Conservation (phyloP, 2,329 filamentous ascomycete genomes). For the Didymellaceae sp. region DNA sequence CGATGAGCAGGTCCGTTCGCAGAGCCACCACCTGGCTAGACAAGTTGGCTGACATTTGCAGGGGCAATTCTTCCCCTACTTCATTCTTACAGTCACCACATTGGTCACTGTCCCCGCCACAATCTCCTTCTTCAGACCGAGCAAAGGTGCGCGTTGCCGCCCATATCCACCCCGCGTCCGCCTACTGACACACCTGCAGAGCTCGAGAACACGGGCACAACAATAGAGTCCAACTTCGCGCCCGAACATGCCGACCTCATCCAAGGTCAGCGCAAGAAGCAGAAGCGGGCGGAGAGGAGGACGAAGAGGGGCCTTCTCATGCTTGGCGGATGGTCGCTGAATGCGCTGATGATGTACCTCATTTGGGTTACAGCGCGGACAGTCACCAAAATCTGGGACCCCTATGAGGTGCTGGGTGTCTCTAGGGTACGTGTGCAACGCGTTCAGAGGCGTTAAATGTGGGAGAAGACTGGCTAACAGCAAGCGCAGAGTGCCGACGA, state of each 20-base stretch:
- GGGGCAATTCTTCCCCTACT: conserved; percentile 99
- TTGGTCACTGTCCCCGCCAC: conserved; percentile 90
- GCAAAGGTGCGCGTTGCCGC: conserved; percentile 61
- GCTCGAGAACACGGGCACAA: conserved; percentile 78
- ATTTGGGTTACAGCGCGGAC: conserved; percentile 79
- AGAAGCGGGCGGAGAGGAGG: conserved; percentile 88
- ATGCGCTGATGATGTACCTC: conserved; percentile 90
- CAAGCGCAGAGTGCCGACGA: conserved; percentile 74
- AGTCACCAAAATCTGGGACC: conserved; percentile 86
- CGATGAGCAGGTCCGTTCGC: conserved; percentile 77
- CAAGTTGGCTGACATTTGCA: conserved; percentile 47
- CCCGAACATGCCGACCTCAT: conserved; percentile 85
- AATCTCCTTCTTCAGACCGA: conserved; percentile 83
- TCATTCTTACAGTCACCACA: conserved; percentile 87
- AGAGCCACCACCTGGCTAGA: not conserved
- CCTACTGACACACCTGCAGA: conserved; percentile 52
- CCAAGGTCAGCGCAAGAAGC: conserved; percentile 79
- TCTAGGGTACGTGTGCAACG: conserved; percentile 67
- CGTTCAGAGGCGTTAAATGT: too few species aligned
- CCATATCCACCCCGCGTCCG: conserved; percentile 1
- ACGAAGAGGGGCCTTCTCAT: conserved; percentile 83
- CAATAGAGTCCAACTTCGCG: conserved; percentile 81
- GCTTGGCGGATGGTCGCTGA: conserved; percentile 78
- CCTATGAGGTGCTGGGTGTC: conserved; percentile 91
- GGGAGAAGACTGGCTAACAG: too few species aligned